phyloP scores from a whole-genome alignment of 1,139 yeast genomes.

The Arxiozyma telluris region DNA sequence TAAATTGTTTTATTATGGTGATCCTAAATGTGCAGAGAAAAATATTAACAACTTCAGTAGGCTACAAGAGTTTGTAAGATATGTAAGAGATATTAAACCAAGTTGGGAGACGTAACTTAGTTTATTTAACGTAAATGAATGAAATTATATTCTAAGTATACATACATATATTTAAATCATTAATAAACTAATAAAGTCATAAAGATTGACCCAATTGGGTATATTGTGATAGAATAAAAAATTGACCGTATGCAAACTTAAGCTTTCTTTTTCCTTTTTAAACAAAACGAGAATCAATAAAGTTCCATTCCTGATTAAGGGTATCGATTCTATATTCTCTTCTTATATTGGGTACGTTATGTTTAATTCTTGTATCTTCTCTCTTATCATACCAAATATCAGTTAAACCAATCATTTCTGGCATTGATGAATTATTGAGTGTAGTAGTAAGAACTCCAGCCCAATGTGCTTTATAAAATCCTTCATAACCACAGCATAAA shows the following conservation, averaged over 20 bases:
- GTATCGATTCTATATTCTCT: conserved; percentile 23
- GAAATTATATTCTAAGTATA: background rate
- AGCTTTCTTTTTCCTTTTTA: background rate
- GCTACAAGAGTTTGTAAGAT: conserved; percentile 21
- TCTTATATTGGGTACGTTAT: conserved; percentile 27
- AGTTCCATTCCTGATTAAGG: conserved; percentile 25
- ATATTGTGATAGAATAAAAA: too few species aligned
- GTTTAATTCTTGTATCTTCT: conserved; percentile 13
- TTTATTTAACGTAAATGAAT: background rate
- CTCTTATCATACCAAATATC: conserved; percentile 27
- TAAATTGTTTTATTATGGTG: conserved; percentile 29
- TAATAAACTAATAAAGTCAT: background rate
- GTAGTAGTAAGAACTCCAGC: conserved; percentile 40
- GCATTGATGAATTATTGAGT: conserved; percentile 3
- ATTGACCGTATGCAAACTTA: too few species aligned
- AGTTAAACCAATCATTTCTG: conserved; percentile 19
- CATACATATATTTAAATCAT: background rate
- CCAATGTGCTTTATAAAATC: conserved; percentile 82
- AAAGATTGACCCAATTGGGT: too few species aligned
- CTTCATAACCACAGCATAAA: conserved; percentile 82
- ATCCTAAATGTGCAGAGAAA: conserved; percentile 14
- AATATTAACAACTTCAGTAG: conserved; percentile 13
- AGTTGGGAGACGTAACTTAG: conserved; percentile 22
- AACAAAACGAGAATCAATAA: conserved; percentile 10
- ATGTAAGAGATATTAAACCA: conserved; percentile 29